A percentile compares a stretch with the other conserved stretches of the same genome.
phyloP scores from a whole-genome alignment of 2,329 filamentous ascomycete genomes.

The Aspergillus fumigatus region DNA sequence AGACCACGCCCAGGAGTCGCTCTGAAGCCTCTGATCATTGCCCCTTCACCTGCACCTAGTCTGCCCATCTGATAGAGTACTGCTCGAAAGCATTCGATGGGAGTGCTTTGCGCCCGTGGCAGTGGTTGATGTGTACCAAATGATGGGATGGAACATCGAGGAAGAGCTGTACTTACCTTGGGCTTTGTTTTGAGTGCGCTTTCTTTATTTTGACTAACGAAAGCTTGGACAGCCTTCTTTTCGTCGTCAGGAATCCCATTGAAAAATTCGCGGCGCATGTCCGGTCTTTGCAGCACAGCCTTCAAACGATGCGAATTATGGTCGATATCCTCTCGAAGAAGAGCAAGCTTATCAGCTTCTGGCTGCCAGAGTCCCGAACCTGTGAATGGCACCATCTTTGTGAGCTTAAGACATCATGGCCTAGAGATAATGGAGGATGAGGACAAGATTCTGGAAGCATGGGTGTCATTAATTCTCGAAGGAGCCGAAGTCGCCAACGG shows the following conservation, averaged over 20 bases:
- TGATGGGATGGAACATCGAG: background rate
- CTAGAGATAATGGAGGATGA: background rate
- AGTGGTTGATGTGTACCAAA: background rate
- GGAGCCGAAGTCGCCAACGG: background rate
- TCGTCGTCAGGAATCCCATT: constrained; percentile 51
- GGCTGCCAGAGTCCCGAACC: constrained; percentile 80
- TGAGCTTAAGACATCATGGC: constrained; percentile 3
- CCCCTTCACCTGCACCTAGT: background rate
- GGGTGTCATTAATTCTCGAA: background rate
- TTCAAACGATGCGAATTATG: constrained; percentile 67
- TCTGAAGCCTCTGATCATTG: background rate
- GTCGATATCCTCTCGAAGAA: constrained; percentile 71
- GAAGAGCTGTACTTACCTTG: constrained; percentile 56
- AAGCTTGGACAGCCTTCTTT: constrained; percentile 62
- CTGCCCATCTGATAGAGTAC: background rate
- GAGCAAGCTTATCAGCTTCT: constrained; percentile 60
- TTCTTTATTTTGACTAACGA: constrained; percentile 64
- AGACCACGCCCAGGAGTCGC: background rate
- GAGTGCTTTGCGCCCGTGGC: background rate
- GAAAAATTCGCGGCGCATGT: constrained; percentile 63
- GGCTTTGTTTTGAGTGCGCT: constrained; percentile 80
- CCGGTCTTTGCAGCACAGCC: constrained; percentile 56
- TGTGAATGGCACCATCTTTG: constrained; percentile 26
- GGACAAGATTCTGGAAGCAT: background rate
- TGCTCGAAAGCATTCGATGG: background rate